These are phyloP conservation scores for Pichia sp. DNA, from an alignment of 1,139 yeast species.

Conservation along the genomic window DNA sequence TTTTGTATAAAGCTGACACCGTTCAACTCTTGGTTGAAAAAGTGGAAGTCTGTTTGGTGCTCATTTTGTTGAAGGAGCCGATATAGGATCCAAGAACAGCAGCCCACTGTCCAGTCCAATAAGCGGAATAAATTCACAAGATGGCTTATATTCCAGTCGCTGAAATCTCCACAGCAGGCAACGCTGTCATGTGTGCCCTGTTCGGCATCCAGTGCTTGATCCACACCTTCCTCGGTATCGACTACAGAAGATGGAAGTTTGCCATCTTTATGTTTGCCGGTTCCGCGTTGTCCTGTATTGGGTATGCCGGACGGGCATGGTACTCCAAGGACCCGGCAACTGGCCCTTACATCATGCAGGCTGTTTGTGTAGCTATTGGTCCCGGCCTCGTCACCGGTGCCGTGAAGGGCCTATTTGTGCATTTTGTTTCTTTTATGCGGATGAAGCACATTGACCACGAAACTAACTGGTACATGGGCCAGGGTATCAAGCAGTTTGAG, in stretches of 20 bases:
- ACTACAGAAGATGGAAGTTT: not conserved
- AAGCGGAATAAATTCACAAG: not conserved
- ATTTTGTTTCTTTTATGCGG: not conserved
- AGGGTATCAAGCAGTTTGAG: not conserved
- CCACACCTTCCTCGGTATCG: not conserved
- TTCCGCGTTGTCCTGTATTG: not conserved
- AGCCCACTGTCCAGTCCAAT: too few relatives aligned
- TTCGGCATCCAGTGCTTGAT: not conserved
- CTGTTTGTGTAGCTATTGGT: constrained; percentile 4
- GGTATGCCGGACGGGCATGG: constrained; percentile 9
- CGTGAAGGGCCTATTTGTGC: not conserved
- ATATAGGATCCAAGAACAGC: too few relatives aligned
- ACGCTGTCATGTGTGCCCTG: not conserved
- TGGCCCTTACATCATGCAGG: constrained; percentile 1
- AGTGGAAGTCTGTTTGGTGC: too few relatives aligned
- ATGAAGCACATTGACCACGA: not conserved
- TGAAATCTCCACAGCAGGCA: not conserved
- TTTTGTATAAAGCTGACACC: too few relatives aligned
- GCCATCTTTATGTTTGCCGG: constrained; percentile 1
- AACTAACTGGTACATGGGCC: not conserved
- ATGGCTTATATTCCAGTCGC: not conserved
- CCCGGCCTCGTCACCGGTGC: constrained; percentile 3
- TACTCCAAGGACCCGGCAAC: not conserved
- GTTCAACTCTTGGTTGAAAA: too few relatives aligned
- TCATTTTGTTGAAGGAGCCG: too few relatives aligned